Conservation (phyloP, 495 filamentous ascomycete species). For the Trichoderma virens region DNA sequence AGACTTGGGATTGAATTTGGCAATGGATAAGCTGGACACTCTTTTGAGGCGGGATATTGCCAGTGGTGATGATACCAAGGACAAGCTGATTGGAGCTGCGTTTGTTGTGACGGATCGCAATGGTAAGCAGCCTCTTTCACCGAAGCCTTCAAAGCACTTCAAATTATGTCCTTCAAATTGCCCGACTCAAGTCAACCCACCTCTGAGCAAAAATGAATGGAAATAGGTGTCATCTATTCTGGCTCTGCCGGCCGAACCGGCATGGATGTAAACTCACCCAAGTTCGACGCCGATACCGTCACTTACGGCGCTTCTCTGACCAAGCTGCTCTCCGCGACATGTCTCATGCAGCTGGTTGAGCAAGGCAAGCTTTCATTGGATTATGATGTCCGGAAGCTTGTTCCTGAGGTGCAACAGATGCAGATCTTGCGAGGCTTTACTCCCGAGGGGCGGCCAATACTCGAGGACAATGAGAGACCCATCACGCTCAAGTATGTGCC, state of each 20-base stretch:
- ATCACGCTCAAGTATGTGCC: constrained; percentile 22
- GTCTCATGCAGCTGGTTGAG: constrained; percentile 23
- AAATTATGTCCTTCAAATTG: too few species aligned
- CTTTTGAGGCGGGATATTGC: background rate
- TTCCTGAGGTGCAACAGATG: constrained; percentile 19
- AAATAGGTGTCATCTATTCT: constrained; percentile 18
- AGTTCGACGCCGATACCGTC: constrained; percentile 42
- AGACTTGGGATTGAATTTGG: too few species aligned
- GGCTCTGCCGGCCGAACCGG: constrained; percentile 20
- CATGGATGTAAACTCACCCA: constrained; percentile 11
- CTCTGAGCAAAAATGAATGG: constrained; percentile 1
- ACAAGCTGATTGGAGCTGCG: constrained; percentile 25
- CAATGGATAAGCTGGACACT: background rate
- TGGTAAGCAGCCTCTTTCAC: constrained; percentile 11
- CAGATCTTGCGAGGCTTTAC: constrained; percentile 21
- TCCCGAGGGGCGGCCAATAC: constrained; percentile 17
- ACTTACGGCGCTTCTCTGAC: constrained; percentile 29
- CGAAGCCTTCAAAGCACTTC: too few species aligned
- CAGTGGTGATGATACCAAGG: constrained; percentile 13
- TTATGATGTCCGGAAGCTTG: constrained; percentile 17
- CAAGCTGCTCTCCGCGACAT: constrained; percentile 21
- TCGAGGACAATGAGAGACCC: constrained; percentile 19
- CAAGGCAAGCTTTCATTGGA: constrained; percentile 17
- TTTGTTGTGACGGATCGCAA: constrained; percentile 24
- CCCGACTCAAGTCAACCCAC: background rate